Conservation (phyloP, 2,329 filamentous ascomycete species). For the Tolypocladium inflatum region DNA sequence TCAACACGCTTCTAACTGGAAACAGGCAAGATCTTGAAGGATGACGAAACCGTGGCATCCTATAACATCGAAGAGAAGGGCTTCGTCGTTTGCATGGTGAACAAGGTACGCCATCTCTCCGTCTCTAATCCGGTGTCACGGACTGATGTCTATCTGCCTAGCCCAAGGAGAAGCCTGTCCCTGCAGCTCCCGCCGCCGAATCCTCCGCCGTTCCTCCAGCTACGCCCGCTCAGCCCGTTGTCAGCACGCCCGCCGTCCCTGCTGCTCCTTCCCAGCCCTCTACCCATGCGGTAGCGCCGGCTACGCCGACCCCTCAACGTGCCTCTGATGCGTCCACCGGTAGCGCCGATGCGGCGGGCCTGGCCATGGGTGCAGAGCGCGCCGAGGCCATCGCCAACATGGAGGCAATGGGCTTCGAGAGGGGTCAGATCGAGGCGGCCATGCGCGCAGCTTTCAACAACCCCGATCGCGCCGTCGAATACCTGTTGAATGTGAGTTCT, state of each 20-base stretch:
- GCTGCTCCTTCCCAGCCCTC: slow-evolving; percentile 29
- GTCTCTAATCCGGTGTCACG: too few relatives aligned
- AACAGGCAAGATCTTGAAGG: slow-evolving; percentile 92
- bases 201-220: slow-evolving; percentile 49
- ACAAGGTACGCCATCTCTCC: slow-evolving; percentile 62
- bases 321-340: slow-evolving; percentile 26
- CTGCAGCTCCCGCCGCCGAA: slow-evolving; percentile 39
- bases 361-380: slow-evolving; percentile 77
- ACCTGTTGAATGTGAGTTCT: slow-evolving; percentile 68
- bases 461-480: slow-evolving; percentile 93
- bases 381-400: slow-evolving; percentile 80
- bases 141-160: slow-evolving; percentile 8
- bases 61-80: slow-evolving; percentile 99
- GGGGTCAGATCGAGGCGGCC: slow-evolving; percentile 79
- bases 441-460: slow-evolving; percentile 97
- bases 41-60: slow-evolving; percentile 91
- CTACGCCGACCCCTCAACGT: slow-evolving; percentile 45
- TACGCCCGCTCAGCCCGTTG: slow-evolving; percentile 44
- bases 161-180: slow-evolving; percentile 54
- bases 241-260: slow-evolving; percentile 52
- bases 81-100: slow-evolving; percentile 97
- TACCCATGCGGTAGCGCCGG: slow-evolving; percentile 38
- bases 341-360: slow-evolving; percentile 55
- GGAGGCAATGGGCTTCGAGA: slow-evolving; percentile 94
- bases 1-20: slow-evolving; percentile 9